A percentile compares a stretch with the other conserved stretches of the same genome.
These are phyloP conservation scores for Salix purpurea DNA, from an alignment of 345 rosid species.

Conservation along the genomic window DNA sequence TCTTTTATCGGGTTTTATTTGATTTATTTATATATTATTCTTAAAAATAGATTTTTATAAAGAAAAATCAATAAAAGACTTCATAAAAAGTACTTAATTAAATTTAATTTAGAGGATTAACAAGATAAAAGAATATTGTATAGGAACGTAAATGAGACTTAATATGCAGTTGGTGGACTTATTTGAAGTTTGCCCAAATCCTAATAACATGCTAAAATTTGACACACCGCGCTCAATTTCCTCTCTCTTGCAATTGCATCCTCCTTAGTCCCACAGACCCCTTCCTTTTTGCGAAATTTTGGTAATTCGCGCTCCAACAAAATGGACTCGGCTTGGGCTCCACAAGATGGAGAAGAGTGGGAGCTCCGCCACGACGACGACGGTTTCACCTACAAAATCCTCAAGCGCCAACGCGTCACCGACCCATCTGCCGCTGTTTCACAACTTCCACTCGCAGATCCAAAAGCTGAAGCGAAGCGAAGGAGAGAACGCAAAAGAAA, in stretches of 20 bases:
- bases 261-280: too few species aligned
- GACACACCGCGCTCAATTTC: too few species aligned
- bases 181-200: too few species aligned
- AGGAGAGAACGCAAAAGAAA: slow-evolving; percentile 42
- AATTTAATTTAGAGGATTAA: too few species aligned
- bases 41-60: neutral
- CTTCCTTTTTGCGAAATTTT: neutral
- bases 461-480: slow-evolving; percentile 38
- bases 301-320: neutral
- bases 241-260: too few species aligned
- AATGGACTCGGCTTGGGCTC: neutral
- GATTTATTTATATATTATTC: neutral
- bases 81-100: too few species aligned
- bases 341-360: slow-evolving; percentile 45
- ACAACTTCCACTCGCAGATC: slow-evolving; percentile 29
- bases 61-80: too few species aligned
- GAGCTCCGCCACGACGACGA: slow-evolving; percentile 62
- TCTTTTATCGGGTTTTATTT: neutral
- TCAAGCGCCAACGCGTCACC: slow-evolving; percentile 44
- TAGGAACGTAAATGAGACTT: too few species aligned
- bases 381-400: slow-evolving; percentile 69
- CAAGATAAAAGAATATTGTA: too few species aligned
- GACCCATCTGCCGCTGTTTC: slow-evolving; percentile 11
- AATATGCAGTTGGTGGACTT: too few species aligned
- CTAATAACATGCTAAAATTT: too few species aligned